These are phyloP conservation scores for Przewalskia tangutica DNA, from an alignment of 257 asterid genomes.

Conservation along the genomic window DNA sequence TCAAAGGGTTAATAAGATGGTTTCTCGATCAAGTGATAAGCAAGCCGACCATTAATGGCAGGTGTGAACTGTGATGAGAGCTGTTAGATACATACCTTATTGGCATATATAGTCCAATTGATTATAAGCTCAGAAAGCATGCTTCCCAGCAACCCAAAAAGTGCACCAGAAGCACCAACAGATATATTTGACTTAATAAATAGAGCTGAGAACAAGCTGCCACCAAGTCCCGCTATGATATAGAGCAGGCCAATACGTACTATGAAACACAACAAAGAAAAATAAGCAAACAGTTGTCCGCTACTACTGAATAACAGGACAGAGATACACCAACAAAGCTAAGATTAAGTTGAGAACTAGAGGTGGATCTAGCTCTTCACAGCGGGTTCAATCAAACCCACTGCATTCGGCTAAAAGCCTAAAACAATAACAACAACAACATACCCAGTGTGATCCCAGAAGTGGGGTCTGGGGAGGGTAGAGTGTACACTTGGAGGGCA, in stretches of 20 bases:
- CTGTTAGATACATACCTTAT: slow-evolving; percentile 45
- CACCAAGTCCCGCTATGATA: slow-evolving; percentile 80
- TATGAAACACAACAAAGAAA: slow-evolving; percentile 16
- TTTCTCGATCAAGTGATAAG: not conserved
- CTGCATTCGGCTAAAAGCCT: not conserved
- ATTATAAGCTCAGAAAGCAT: slow-evolving; percentile 89
- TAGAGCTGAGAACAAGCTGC: slow-evolving; percentile 72
- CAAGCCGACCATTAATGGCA: not conserved
- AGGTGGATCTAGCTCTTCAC: not conserved
- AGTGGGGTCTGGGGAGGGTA: no score
- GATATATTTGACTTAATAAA: slow-evolving; percentile 78
- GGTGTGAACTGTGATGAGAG: not conserved
- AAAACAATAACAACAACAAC: not conserved
- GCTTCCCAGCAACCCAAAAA: slow-evolving; percentile 81
- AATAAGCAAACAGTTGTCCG: slow-evolving; percentile 1
- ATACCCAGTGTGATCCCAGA: no score
- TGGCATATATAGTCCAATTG: slow-evolving; percentile 81
- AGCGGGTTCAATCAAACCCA: not conserved
- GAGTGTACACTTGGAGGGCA: no score
- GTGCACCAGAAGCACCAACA: slow-evolving; percentile 95
- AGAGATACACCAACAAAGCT: not conserved
- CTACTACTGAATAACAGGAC: not conserved
- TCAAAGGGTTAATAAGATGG: slow-evolving; percentile 1
- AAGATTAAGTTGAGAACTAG: not conserved
- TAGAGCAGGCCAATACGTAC: slow-evolving; percentile 74